Base-by-base conservation (phyloP, 2,329 filamentous ascomycete species). In the Massarina eburnea region DNA sequence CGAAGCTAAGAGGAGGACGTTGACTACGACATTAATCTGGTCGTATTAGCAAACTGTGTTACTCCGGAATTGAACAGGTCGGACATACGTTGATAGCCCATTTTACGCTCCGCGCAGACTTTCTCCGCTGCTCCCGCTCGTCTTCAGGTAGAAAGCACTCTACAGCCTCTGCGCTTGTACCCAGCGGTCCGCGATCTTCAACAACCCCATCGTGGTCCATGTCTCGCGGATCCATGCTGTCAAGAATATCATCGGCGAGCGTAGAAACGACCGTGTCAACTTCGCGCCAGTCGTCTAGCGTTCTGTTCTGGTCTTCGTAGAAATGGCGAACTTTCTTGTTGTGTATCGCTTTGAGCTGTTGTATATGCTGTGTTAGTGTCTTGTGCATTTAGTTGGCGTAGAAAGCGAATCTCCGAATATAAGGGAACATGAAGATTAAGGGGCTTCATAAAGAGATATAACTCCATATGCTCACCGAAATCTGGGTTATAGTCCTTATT, bases 1-100 rank as follows among this genome's bases (percentile, higher is more conserved):
- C 4, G 78, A 80, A 8, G 72, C 66, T 3, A 84, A 70, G 2
- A 84, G 72, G 37, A 82, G 57, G 32, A 82, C 73, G 54, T 84
- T 84, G 30, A 81, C 80, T n/a, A 78, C 62, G 6, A 84, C 75
- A 49, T 84, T 84, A 59, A 83, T 75, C 72, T 75, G 45, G 15
- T 26, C 3, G 5, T 37, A 46, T 62, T 3, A 57, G 51, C 12
- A 9, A 4, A 29, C n/a, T n/a, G n/a, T n/a, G n/a, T n/a, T n/a
- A n/a, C 12, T n/a, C 12, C 22, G 7, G 22, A 9, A 12, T 15
- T n/a, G 14, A 1, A 32, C 5, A 5, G 22, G 4, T 8, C 14
- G 12, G 5, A 53, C 67, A 46, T 51, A 73, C 73, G 58, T 81
- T 81, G 56, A 82, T 80, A 0, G 80, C 81, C 76, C 77, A 80